Conservation (phyloP, 768 basidiomycete genomes). For the Boletus rubropictus region DNA sequence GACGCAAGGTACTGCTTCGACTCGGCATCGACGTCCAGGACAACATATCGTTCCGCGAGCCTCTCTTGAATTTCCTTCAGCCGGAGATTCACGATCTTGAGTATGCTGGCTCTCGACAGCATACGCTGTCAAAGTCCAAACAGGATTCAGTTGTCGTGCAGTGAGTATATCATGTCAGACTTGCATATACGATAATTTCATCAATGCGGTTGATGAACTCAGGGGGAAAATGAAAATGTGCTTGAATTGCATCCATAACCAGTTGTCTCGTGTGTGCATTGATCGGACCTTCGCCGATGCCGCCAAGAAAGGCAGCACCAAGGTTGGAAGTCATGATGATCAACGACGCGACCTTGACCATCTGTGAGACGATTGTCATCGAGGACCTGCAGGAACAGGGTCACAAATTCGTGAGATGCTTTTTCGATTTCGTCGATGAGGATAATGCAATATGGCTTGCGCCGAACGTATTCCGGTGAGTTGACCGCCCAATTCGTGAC, state of each 20-base stretch:
- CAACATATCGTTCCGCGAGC: conserved; percentile 74
- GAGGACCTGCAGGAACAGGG: conserved; percentile 75
- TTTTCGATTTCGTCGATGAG: conserved; percentile 91
- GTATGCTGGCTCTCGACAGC: conserved; percentile 68
- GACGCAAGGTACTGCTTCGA: conserved; percentile 73
- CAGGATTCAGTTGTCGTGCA: conserved; percentile 25
- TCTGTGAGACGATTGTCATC: conserved; percentile 92
- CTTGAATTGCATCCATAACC: conserved; percentile 75
- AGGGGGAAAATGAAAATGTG: conserved; percentile 91
- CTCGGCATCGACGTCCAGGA: conserved; percentile 65
- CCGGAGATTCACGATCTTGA: conserved; percentile 85
- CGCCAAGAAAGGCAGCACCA: conserved; percentile 71
- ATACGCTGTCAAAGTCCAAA: conserved; percentile 49
- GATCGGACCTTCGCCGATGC: conserved; percentile 68
- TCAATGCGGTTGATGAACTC: conserved; percentile 92
- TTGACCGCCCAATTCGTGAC: conserved; percentile 85
- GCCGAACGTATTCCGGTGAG: conserved; percentile 89
- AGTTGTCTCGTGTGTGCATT: conserved; percentile 50
- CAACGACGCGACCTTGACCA: conserved; percentile 83
- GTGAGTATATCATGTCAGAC: conserved; percentile 9
- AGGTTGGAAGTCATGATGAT: conserved; percentile 95
- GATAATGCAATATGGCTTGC: conserved; percentile 84
- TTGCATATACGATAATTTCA: conserved; percentile 68
- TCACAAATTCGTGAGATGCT: conserved; percentile 71
- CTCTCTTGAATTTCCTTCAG: conserved; percentile 81